Conservation (phyloP, 2,329 filamentous ascomycete species). For the Scleromitrula shiraiana region DNA sequence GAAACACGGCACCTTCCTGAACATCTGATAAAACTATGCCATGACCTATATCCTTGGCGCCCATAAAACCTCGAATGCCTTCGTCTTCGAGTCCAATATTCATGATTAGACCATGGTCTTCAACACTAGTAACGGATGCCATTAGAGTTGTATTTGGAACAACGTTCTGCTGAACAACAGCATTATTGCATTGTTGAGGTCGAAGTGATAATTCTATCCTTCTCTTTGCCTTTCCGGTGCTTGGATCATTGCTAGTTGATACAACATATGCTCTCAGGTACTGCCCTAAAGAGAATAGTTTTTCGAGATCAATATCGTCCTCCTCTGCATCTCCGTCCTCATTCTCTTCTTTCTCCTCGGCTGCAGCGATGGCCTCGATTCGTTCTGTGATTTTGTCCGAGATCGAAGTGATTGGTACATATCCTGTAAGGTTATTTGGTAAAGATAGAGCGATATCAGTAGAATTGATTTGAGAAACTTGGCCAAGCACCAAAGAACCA, state of each 20-base stretch:
- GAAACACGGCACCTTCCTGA: constrained; percentile 74
- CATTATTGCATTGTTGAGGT: constrained; percentile 69
- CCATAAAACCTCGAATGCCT: constrained; percentile 72
- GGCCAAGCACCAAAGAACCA: constrained; percentile 81
- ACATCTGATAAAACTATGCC: constrained; percentile 57
- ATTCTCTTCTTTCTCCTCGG: constrained; percentile 49
- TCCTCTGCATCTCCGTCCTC: constrained; percentile 45
- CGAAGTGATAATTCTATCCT: constrained; percentile 82
- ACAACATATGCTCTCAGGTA: constrained; percentile 79
- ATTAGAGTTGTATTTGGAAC: constrained; percentile 73
- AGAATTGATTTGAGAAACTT: constrained; percentile 71
- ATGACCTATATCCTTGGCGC: constrained; percentile 70
- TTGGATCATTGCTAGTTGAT: constrained; percentile 63
- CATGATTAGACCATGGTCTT: constrained; percentile 94
- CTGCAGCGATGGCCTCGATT: constrained; percentile 61
- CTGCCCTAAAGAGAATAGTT: constrained; percentile 75
- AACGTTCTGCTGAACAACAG: constrained; percentile 64
- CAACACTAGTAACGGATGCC: constrained; percentile 82
- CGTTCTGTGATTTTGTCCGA: constrained; percentile 71
- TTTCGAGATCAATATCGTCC: constrained; percentile 60
- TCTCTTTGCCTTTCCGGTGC: constrained; percentile 51
- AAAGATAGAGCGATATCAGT: constrained; percentile 75
- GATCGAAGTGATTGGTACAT: constrained; percentile 85
- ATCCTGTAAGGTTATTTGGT: constrained; percentile 88
- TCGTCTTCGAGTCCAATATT: constrained; percentile 68